These are phyloP conservation scores for Metschnikowia continentalis DNA, from an alignment of 805 yeast species.

Conservation along the genomic window DNA sequence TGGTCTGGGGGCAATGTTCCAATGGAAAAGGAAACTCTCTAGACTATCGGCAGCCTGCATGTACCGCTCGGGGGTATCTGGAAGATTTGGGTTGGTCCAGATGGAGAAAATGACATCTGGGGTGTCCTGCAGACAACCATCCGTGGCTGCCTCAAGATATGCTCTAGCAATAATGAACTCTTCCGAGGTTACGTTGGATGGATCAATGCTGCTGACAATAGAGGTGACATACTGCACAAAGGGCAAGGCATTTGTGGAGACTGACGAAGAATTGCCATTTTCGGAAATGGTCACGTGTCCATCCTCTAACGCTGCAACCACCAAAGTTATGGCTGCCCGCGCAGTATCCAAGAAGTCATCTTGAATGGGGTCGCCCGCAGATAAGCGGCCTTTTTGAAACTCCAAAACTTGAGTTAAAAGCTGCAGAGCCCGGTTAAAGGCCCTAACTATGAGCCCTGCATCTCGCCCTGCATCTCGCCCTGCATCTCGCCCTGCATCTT, in stretches of 20 bases:
- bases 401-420: slow-evolving; percentile 25
- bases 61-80: slow-evolving; percentile 32
- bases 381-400: slow-evolving; percentile 24
- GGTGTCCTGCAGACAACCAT: slow-evolving; percentile 15
- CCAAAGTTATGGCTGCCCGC: slow-evolving; percentile 24
- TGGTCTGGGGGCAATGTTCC: slow-evolving; percentile 15
- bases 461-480: slow-evolving; percentile 20
- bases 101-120: slow-evolving; percentile 15
- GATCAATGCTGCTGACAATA: background rate
- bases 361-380: slow-evolving; percentile 18
- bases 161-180: slow-evolving; percentile 21
- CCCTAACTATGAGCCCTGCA: slow-evolving; percentile 11
- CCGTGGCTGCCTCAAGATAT: slow-evolving; percentile 10
- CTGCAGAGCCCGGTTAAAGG: slow-evolving; percentile 10
- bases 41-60: slow-evolving; percentile 43
- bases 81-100: slow-evolving; percentile 32
- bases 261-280: too few relatives aligned
- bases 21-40: slow-evolving; percentile 40
- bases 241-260: slow-evolving; percentile 4
- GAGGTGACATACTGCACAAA: slow-evolving; percentile 13
- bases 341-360: slow-evolving; percentile 34
- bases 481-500: slow-evolving; percentile 20
- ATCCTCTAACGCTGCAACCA: slow-evolving; percentile 29
- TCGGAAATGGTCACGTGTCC: too few relatives aligned
- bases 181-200: background rate